Evolutionary conservation across 2,329 filamentous ascomycete genomes (phyloP), one percentile per base, ranked within the genome.

Genomic region (Aspergillus glaucus): DNA sequence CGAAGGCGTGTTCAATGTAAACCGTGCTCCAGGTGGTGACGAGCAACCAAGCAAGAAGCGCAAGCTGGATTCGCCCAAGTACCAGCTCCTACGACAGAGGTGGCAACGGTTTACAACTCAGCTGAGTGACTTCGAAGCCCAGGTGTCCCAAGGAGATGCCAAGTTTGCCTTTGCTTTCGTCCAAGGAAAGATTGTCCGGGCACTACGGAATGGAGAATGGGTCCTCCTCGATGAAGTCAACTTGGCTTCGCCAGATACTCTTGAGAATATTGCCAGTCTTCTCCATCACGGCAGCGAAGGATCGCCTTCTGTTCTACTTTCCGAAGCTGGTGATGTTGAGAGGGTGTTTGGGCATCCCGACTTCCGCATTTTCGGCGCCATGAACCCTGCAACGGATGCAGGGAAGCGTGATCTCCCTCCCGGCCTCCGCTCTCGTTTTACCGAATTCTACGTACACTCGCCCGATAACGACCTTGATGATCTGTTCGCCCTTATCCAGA

Each of bases 311-410:
- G 84, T 98, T 42, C 73, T 98, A 4, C 78, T 99, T 6, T 91
- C 91, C 0, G 93, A 99, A 71, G 93, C 90, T 36, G 93, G 93
- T 34, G 90, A 93, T 58, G 88, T 95, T 40, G 89, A 97, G 67
- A 82, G 91, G 55, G 85, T 98, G 32, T 79, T 85, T 52, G 93
- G 91, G 0, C 92, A 98, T 67, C 85, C 89, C 0, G 84, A 95
- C 55, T 98, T 99, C 67, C 84, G 93, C 36, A 87, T 99, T 12
- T 98, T 99, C 63, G 94, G 88, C 45, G 93, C 94, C 24, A 99
- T 99, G 93, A 99, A 99, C 62, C 93, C 93, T 26, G 93, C 93
- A 4, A 98, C 93, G 3, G 93, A 99, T 72, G 84, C 96, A 48
- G 93, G 94, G 52, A 99, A 98, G 71, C 85, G 92, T 48, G 93